Base-by-base conservation (phyloP, 768 basidiomycete genomes). In the Phylloporus scabripes region DNA sequence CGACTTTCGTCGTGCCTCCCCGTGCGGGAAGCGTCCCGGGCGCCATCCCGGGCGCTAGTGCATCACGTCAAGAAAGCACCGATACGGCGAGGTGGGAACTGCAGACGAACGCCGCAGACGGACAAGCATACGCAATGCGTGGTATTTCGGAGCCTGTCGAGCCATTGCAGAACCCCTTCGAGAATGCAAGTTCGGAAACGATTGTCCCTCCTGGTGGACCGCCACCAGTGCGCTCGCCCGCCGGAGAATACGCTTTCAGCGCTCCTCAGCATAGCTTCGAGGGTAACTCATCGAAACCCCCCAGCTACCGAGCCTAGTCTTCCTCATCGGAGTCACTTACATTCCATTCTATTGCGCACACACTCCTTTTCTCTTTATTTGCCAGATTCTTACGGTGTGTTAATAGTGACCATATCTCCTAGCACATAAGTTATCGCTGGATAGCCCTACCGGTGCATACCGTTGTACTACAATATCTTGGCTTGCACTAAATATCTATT, bases 81-180 rank as follows among this genome's bases (percentile, higher is more conserved):
- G 67, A 71, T 23, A 57, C 55, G 5, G 63, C 61, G 4, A 49
- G 41, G 28, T 70, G 68, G 68, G 70, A 62, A 36, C 50, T 60
- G 23, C 60, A 57, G 34, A 53, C 62, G 18, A 60, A 67, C 39
- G 46, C 62, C 15, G 56, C 52, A 8, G 60, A 60, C 6, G 62
- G 56, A 11, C 65, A 58, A 33, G 48, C 59, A 24, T 66, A 54
- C 42, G 57, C 56, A 17, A 26, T 66, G 46, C 60, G 55, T 3
- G 17, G 56, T 20, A 49, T 66, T 9, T 42, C 54, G 0, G 61
- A 61, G 14, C 21, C 53, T 12, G 38, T 7, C 7, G 54, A 39
- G 15, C 45, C 54, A 10, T 32, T 68, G 2, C 50, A 24, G 39
- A 68, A 68, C 41, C 65, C 65, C 0, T 66, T 57, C 24, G 62